Evolutionary conservation across 106 monocot species (phyloP).

Genomic region (Vanilla planifolia): DNA sequence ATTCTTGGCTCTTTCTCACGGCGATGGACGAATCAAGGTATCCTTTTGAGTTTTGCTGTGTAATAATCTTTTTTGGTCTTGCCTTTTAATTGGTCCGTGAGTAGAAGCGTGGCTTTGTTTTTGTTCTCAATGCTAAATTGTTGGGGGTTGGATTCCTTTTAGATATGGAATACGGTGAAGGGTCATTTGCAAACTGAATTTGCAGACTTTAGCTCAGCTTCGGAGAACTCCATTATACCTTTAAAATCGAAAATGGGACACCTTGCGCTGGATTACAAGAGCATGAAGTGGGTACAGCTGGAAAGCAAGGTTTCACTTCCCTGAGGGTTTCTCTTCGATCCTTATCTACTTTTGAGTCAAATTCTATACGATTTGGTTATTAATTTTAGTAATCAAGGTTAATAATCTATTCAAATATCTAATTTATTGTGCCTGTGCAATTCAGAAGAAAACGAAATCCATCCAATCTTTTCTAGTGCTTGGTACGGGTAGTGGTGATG

Average conservation of each 20-base stretch:
- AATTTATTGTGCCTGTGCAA: background rate
- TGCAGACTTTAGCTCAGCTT: slow-evolving; percentile 22
- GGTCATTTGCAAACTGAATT: slow-evolving; percentile 73
- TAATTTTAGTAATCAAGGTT: background rate
- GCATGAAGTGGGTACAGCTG: slow-evolving; percentile 87
- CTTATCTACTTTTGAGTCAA: too few relatives aligned
- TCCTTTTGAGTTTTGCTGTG: background rate
- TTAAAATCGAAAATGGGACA: slow-evolving; percentile 44
- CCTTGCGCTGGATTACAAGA: slow-evolving; percentile 82
- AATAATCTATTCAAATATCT: background rate
- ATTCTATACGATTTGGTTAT: background rate
- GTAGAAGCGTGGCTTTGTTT: background rate
- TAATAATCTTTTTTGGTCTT: background rate
- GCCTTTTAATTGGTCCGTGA: background rate
- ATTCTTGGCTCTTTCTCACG: slow-evolving; percentile 58
- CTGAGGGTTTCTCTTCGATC: background rate
- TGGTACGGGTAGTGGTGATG: slow-evolving; percentile 86
- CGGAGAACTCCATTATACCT: slow-evolving; percentile 12
- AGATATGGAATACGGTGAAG: slow-evolving; percentile 82
- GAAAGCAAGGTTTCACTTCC: slow-evolving; percentile 45
- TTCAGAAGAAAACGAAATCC: slow-evolving; percentile 65
- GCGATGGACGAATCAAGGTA: slow-evolving; percentile 86
- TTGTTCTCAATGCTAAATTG: background rate
- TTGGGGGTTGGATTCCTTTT: slow-evolving; percentile 2
- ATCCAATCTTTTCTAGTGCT: slow-evolving; percentile 54